Conservation (phyloP, 73 alveolate species). For the Paramecium sonneborni region DNA sequence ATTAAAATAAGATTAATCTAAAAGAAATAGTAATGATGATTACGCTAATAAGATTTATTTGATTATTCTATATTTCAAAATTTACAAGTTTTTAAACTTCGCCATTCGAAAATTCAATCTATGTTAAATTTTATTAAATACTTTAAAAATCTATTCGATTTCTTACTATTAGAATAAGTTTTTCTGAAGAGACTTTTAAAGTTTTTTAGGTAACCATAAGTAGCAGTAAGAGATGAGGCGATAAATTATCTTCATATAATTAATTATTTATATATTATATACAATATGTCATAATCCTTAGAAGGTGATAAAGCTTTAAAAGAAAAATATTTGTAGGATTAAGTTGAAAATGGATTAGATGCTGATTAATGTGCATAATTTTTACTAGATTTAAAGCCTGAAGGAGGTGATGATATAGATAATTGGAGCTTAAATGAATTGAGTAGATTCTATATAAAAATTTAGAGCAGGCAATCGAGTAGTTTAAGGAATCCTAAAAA, state of each 20-base stretch:
- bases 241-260: background rate
- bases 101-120: slow-evolving; percentile 40
- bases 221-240: background rate
- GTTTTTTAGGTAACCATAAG: slow-evolving; percentile 11
- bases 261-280: background rate
- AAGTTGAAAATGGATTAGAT: slow-evolving; percentile 36
- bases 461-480: background rate
- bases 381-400: background rate
- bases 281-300: background rate
- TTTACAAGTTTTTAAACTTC: background rate
- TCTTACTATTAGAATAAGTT: background rate
- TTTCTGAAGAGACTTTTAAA: background rate
- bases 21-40: background rate
- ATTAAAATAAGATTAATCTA: background rate
- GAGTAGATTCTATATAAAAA: background rate
- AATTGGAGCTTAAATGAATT: slow-evolving; percentile 18
- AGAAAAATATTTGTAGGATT: background rate
- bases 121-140: background rate
- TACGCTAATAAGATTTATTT: background rate
- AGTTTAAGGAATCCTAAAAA: background rate
- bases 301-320: background rate
- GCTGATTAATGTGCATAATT: slow-evolving; percentile 3
- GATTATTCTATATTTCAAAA: background rate
- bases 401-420: slow-evolving; percentile 45
- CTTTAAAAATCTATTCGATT: background rate